phyloP scores from a whole-genome alignment of 331 rosid genomes.

The Quercus lobata region DNA sequence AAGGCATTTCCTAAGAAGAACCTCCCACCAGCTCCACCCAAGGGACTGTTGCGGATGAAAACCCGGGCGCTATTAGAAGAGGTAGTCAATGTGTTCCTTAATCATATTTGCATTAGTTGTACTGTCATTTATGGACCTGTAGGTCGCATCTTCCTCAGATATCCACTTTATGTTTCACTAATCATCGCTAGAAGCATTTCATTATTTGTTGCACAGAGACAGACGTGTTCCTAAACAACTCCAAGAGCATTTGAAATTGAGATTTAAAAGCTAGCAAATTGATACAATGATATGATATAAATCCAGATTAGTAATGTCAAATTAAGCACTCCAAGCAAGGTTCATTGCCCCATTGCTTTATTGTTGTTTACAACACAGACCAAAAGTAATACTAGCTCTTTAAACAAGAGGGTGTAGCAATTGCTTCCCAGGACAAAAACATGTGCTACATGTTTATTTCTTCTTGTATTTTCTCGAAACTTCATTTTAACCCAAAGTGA shows the following conservation, averaged over 20 bases:
- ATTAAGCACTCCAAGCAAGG: not conserved
- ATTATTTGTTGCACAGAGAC: conserved; percentile 2
- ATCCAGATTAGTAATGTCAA: not conserved
- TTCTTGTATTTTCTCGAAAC: not conserved
- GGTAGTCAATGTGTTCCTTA: conserved; percentile 47
- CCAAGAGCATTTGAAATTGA: not conserved
- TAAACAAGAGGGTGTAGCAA: not conserved
- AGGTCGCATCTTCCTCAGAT: conserved; percentile 16
- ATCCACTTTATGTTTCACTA: not conserved
- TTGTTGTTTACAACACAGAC: not conserved
- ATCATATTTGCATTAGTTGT: conserved; percentile 6
- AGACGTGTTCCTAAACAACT: not conserved
- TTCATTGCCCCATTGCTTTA: not conserved
- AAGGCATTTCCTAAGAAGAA: conserved; percentile 63
- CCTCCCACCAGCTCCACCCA: conserved; percentile 80
- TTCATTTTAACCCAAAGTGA: not conserved
- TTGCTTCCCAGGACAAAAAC: not conserved
- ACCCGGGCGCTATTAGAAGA: conserved; percentile 76
- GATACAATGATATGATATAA: not conserved
- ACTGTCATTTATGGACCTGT: conserved; percentile 15
- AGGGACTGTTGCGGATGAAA: conserved; percentile 79
- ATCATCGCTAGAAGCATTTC: not conserved
- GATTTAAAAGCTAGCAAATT: not conserved
- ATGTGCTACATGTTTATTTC: not conserved
- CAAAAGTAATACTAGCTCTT: not conserved